Evolutionary conservation across 208 protist species (phyloP).

Genomic region (Wallacemonas rigidus): DNA sequence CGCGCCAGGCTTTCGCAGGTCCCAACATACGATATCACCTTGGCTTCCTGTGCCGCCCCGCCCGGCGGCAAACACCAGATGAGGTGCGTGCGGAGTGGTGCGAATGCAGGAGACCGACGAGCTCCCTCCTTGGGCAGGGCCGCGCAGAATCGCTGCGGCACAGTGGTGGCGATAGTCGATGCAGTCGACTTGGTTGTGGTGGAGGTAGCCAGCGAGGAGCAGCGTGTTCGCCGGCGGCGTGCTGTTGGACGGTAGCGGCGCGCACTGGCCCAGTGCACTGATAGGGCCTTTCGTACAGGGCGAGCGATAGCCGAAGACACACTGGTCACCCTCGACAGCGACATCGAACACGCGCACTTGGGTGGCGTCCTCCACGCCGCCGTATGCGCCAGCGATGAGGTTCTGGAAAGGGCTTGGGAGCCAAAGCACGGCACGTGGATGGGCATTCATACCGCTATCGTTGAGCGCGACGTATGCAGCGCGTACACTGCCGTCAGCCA

Average conservation of each 20-base stretch:
- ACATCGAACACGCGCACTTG: slow-evolving; percentile 80
- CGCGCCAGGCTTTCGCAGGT: slow-evolving; percentile 42
- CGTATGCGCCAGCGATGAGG: slow-evolving; percentile 69
- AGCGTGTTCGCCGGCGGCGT: slow-evolving; percentile 19
- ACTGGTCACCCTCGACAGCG: slow-evolving; percentile 40
- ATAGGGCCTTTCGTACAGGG: slow-evolving; percentile 33
- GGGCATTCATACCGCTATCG: slow-evolving; percentile 47
- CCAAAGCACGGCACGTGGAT: slow-evolving; percentile 56
- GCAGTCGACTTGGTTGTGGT: slow-evolving; percentile 55
- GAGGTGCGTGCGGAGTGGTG: slow-evolving; percentile 15
- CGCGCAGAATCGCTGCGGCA: slow-evolving; percentile 48
- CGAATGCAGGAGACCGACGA: slow-evolving; percentile 23
- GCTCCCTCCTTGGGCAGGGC: slow-evolving; percentile 23
- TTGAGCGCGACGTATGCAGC: slow-evolving; percentile 70
- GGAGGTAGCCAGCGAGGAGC: slow-evolving; percentile 53
- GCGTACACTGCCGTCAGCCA: slow-evolving; percentile 58
- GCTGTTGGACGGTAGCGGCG: slow-evolving; percentile 1
- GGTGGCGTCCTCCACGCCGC: slow-evolving; percentile 54
- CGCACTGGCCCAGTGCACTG: slow-evolving; percentile 13
- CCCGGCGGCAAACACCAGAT: slow-evolving; percentile 40
- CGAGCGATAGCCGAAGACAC: slow-evolving; percentile 48
- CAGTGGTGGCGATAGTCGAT: slow-evolving; percentile 60
- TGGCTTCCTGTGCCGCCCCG: slow-evolving; percentile 29
- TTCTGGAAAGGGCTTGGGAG: slow-evolving; percentile 19
- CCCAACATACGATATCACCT: slow-evolving; percentile 67